Evolutionary conservation across 1,284 basidiomycete genomes (phyloP), one percentile per base, ranked within the genome.

Genomic region (Athelia psychrophila): DNA sequence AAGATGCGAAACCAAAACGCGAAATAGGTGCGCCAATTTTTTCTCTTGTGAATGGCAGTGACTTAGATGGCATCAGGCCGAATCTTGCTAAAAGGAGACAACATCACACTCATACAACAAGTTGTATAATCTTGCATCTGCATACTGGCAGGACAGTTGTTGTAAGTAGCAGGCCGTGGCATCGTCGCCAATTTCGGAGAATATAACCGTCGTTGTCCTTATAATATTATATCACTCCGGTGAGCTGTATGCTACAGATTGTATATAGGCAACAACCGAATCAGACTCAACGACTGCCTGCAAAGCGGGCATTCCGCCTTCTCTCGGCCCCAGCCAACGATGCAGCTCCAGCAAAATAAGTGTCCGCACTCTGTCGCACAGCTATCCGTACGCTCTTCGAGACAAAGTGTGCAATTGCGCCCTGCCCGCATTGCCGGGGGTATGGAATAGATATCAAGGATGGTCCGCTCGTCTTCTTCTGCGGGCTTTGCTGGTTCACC

Each of bases 311-410:
- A 95, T 69, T 95, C 92, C 6, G 89, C 79, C 90, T 95, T 97
- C 69, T 97, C 94, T 62, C 89, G 75, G 9, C 85, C 83, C 95
- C 95, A 91, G 47, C 89, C 84, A 45, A 88, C 81, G 48, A 97
- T 91, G 66, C 95, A 98, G 55, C 78, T 83, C 95, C 95, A 98
- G 64, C 93, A 95, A 69, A 96, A 97, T 44, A 96, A 69, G 71
- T 97, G 95, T 0, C 95, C 95, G 61, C 95, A 97, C 65, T 96
- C 94, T 0, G 95, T 97, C 23, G 91, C 86, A 58, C 88, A 90
- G 50, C 86, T 84, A 63, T 88, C 78, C 24, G 86, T 85, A 64
- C 89, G 72, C 71, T 92, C 84, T 60, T 95, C 91, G 51, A 96
- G 71, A 63, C 93, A 96, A 4, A 96, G 75, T 2, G 92, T 93